These are phyloP conservation scores for Sarocladiaceae sp. DNA, from an alignment of 2,329 filamentous ascomycete genomes.

Conservation along the genomic window DNA sequence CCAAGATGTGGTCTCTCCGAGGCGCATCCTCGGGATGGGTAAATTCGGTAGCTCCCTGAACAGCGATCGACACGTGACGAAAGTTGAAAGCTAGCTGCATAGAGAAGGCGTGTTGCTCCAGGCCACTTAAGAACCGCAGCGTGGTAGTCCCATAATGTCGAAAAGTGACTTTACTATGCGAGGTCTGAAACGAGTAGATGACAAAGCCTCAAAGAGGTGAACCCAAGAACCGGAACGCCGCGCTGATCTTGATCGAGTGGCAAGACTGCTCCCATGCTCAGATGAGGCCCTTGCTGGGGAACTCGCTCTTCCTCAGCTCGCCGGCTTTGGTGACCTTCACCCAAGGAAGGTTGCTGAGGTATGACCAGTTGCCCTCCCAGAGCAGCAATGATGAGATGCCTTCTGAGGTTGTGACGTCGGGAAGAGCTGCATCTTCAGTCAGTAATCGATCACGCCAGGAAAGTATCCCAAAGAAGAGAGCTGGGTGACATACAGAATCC, in stretches of 20 bases:
- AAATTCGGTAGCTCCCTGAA: no score
- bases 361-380: constrained; percentile 83
- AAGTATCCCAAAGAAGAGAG: not conserved
- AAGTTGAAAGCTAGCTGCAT: no score
- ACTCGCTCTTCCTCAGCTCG: constrained; percentile 60
- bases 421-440: constrained; percentile 47
- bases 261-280: constrained; percentile 11
- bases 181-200: not conserved
- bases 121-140: no score
- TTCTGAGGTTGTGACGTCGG: constrained; percentile 64
- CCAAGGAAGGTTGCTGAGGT: constrained; percentile 70
- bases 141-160: no score
- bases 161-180: no score
- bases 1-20: no score
- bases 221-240: constrained; percentile 2
- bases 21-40: no score
- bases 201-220: not conserved
- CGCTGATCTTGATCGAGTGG: not conserved
- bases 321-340: constrained; percentile 65
- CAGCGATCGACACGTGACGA: no score
- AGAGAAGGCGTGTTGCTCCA: no score
- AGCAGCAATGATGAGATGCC: constrained; percentile 59
- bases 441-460: not conserved
- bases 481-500: constrained; percentile 62
- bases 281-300: constrained; percentile 55